These are phyloP conservation scores for Ophiostoma sp. DNA, from an alignment of 2,329 filamentous ascomycete species.

Conservation along the genomic window DNA sequence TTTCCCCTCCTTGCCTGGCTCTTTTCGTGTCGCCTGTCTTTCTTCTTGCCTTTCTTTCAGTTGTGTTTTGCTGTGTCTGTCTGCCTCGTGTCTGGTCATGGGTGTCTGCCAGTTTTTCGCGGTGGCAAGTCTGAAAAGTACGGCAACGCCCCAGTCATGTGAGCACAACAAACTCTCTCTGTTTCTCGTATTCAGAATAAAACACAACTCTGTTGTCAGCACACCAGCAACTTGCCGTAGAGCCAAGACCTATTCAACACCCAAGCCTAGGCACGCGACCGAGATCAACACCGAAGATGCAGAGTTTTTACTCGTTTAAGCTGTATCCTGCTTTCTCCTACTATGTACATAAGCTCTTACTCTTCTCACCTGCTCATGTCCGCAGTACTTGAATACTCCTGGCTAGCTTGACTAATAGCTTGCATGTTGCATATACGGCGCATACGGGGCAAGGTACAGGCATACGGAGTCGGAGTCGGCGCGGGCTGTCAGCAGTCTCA, in stretches of 20 bases:
- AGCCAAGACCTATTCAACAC: no score
- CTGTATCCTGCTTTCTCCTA: background rate
- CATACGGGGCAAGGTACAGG: background rate
- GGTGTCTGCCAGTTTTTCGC: background rate
- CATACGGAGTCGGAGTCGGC: background rate
- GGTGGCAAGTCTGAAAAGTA: background rate
- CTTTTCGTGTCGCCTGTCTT: no score
- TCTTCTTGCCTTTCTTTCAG: no score
- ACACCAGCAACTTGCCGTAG: background rate
- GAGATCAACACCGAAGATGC: background rate
- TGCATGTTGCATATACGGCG: background rate
- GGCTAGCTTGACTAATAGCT: background rate
- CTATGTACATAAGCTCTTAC: no score
- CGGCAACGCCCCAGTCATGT: background rate
- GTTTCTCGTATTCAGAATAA: background rate
- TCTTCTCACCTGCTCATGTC: no score
- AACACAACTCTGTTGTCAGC: background rate
- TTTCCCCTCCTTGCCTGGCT: background rate
- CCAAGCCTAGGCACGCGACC: background rate
- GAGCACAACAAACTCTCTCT: background rate
- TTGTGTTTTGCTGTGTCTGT: background rate
- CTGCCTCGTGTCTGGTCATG: background rate
- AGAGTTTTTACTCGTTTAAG: background rate
- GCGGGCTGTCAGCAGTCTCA: background rate
- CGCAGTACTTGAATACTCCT: background rate